A percentile compares a stretch with the other conserved stretches of the same genome.
phyloP scores from a whole-genome alignment of 2,329 filamentous ascomycete species.

The Aspergillus transmontanensis region DNA sequence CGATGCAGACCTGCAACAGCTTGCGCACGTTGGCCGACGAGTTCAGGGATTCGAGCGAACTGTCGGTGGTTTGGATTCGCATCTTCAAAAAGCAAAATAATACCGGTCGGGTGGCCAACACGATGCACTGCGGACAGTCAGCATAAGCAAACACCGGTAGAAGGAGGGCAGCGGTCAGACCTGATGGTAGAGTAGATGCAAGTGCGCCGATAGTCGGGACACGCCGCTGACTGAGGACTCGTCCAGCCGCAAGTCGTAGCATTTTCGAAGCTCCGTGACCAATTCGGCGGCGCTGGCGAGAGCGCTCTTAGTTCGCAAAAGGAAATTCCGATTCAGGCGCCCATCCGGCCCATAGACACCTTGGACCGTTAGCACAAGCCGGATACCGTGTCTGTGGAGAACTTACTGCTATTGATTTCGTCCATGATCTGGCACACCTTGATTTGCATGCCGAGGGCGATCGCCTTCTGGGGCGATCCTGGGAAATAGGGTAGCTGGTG shows the following conservation, averaged over 20 bases:
- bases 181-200: slow-evolving; percentile 46
- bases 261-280: slow-evolving; percentile 42
- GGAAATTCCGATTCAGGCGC: slow-evolving; percentile 38
- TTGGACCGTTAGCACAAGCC: slow-evolving; percentile 13
- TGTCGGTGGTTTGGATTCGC: slow-evolving; percentile 30
- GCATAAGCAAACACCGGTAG: neutral
- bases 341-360: slow-evolving; percentile 48
- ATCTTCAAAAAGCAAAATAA: slow-evolving; percentile 49
- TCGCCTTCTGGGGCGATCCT: slow-evolving; percentile 41
- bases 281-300: slow-evolving; percentile 43
- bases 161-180: slow-evolving; percentile 22
- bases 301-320: slow-evolving; percentile 44
- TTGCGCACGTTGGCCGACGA: slow-evolving; percentile 42
- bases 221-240: slow-evolving; percentile 40
- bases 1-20: slow-evolving; percentile 46
- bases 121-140: slow-evolving; percentile 37
- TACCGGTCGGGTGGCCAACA: slow-evolving; percentile 46
- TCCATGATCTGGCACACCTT: slow-evolving; percentile 50
- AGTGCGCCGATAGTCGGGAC: slow-evolving; percentile 46
- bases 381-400: accelerated
- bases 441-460: slow-evolving; percentile 49
- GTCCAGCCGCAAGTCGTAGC: slow-evolving; percentile 42
- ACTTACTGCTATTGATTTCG: slow-evolving; percentile 49
- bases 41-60: slow-evolving; percentile 32
- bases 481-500: slow-evolving; percentile 50